These are phyloP conservation scores for Blastocystis sp. DNA, from an alignment of 352 stramenopile genomes.

Conservation along the genomic window DNA sequence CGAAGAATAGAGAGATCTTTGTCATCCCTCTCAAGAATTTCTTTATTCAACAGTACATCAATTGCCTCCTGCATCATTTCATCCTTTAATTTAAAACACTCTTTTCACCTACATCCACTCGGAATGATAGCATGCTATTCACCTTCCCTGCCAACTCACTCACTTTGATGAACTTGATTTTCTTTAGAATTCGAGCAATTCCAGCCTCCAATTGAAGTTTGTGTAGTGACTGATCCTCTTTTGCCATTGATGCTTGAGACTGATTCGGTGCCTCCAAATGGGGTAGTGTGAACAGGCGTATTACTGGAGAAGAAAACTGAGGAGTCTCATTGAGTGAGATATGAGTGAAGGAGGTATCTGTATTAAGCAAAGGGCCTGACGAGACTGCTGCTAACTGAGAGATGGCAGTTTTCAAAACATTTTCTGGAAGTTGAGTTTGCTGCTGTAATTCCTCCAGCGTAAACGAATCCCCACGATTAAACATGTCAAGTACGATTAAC, in stretches of 20 bases:
- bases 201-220: conserved; percentile 73
- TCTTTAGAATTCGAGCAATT: conserved; percentile 98
- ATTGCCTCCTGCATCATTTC: conserved; percentile 74
- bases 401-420: not conserved
- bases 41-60: conserved; percentile 78
- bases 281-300: not conserved
- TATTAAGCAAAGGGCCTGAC: not conserved
- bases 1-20: conserved; percentile 66
- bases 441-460: not conserved
- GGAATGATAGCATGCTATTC: conserved; percentile 82
- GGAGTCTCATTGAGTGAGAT: not conserved
- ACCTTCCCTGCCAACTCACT: conserved; percentile 89
- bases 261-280: not conserved
- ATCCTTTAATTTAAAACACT: not conserved
- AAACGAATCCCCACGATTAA: not conserved
- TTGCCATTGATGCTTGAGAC: not conserved
- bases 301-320: not conserved
- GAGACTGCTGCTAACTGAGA: not conserved
- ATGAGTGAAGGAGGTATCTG: not conserved
- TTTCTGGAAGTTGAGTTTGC: not conserved
- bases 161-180: conserved; percentile 86
- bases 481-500: not conserved
- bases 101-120: conserved; percentile 67
- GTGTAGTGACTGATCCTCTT: not conserved
- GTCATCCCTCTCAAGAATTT: conserved; percentile 77